Percentiles rank a stretch among this genome's conserved stretches.
phyloP scores from a whole-genome alignment of 78 protist genomes.

The Pelomyxa schiedti region DNA sequence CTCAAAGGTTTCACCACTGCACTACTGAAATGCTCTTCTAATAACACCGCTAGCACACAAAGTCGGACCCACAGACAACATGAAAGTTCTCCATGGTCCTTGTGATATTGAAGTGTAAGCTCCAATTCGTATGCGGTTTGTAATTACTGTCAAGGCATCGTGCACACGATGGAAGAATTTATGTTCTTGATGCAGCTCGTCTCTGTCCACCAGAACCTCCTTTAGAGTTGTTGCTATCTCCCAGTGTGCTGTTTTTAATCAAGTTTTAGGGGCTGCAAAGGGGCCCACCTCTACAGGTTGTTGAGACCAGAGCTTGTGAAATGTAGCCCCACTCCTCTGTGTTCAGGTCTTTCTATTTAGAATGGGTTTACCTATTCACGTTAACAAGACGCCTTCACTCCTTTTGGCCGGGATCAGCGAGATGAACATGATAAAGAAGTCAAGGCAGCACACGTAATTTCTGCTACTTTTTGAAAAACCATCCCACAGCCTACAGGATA shows the following conservation, averaged over 20 bases:
- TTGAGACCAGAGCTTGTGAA: slow-evolving; percentile 36
- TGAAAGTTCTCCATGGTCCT: neutral
- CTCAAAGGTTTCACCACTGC: slow-evolving; percentile 40
- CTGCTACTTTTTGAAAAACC: no score
- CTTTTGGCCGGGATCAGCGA: slow-evolving; percentile 22
- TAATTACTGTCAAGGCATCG: no score
- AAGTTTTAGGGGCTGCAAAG: neutral
- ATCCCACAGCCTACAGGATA: no score
- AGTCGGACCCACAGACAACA: neutral
- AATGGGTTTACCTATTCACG: slow-evolving; percentile 10
- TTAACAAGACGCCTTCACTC: slow-evolving; percentile 45
- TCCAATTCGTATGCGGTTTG: no score
- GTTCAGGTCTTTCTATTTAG: no score
- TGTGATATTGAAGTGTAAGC: neutral
- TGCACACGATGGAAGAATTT: slow-evolving; percentile 18
- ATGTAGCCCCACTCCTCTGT: no score
- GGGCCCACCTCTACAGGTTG: slow-evolving; percentile 29
- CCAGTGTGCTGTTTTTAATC: no score
- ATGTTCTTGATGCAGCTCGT: slow-evolving; percentile 34
- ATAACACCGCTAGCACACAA: no score
- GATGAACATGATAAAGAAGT: slow-evolving; percentile 39
- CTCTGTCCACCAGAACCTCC: slow-evolving; percentile 52
- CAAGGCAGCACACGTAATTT: no score
- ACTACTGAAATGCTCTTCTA: no score
- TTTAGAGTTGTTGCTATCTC: no score